These are phyloP conservation scores for Graphilbum ipis-grandicollis DNA, from an alignment of 2,329 filamentous ascomycete species.

Conservation along the genomic window DNA sequence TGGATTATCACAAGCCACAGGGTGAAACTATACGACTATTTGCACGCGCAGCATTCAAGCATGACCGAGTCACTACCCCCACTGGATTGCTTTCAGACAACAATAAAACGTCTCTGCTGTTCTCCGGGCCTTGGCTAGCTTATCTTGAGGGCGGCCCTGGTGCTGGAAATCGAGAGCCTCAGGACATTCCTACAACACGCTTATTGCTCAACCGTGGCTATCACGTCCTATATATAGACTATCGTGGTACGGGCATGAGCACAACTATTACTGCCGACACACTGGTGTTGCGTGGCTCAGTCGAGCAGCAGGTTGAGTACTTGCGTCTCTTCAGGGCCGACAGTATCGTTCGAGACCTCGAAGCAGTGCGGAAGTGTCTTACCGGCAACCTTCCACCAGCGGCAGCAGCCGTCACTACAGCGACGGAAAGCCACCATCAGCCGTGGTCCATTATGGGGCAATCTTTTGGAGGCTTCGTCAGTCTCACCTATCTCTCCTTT, in stretches of 20 bases:
- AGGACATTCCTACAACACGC: constrained; percentile 55
- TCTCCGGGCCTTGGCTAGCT: constrained; percentile 40
- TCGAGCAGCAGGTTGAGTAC: constrained; percentile 57
- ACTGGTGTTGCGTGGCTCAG: constrained; percentile 44
- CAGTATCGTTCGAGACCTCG: constrained; percentile 75
- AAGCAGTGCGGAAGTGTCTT: constrained; percentile 64
- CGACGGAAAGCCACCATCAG: too few species aligned
- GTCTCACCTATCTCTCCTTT: constrained; percentile 67
- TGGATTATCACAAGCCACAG: constrained; percentile 51
- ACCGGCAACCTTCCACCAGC: constrained; percentile 49
- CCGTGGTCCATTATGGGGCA: constrained; percentile 87
- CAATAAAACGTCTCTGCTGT: too few species aligned
- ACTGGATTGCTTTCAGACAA: too few species aligned
- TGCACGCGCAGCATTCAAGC: constrained; percentile 52
- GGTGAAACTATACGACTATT: constrained; percentile 55
- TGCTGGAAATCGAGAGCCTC: constrained; percentile 56
- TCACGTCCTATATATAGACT: constrained; percentile 74
- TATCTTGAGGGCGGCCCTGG: constrained; percentile 82
- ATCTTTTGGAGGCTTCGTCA: constrained; percentile 81
- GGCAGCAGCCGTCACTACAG: too few species aligned
- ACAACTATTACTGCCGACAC: constrained; percentile 61
- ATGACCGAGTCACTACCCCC: constrained; percentile 25
- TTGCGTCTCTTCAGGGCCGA: constrained; percentile 77
- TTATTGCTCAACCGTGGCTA: constrained; percentile 64
- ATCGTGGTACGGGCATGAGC: constrained; percentile 76